These are phyloP conservation scores for Vigna nakashimae DNA, from an alignment of 306 rosid genomes.

Conservation along the genomic window DNA sequence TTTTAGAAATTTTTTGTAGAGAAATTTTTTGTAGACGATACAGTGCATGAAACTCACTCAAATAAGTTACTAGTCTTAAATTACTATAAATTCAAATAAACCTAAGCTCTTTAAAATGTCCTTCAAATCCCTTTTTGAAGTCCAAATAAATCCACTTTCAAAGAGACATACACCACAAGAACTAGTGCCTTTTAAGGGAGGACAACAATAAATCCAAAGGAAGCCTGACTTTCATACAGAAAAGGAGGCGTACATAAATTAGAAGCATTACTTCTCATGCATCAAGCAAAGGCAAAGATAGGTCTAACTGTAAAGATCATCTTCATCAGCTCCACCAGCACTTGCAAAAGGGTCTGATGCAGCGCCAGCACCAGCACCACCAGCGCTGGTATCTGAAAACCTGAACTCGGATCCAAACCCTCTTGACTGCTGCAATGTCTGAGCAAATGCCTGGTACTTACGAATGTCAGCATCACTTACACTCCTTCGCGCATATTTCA, in stretches of 20 bases:
- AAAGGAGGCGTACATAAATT: constrained; percentile 40
- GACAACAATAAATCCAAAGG: constrained; percentile 42
- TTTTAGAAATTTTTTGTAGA: not conserved
- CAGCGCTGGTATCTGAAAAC: constrained; percentile 64
- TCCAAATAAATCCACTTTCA: constrained; percentile 15
- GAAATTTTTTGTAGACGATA: not conserved
- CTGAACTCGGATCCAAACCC: constrained; percentile 92
- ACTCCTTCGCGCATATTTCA: constrained; percentile 96
- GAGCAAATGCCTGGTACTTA: constrained; percentile 97
- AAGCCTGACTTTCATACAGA: constrained; percentile 35
- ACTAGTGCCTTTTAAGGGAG: constrained; percentile 30
- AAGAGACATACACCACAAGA: constrained; percentile 41
- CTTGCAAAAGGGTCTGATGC: constrained; percentile 81
- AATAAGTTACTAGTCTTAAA: not conserved
- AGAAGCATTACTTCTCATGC: not conserved
- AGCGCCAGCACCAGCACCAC: constrained; percentile 35
- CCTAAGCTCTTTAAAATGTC: not conserved
- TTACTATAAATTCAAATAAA: constrained; percentile 1
- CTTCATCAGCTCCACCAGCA: constrained; percentile 86
- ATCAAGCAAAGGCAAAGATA: not conserved
- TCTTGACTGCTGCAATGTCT: constrained; percentile 97
- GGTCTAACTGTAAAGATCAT: constrained; percentile 87
- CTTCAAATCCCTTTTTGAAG: not conserved
- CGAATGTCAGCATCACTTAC: constrained; percentile 98
- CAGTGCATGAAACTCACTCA: not conserved